Evolutionary conservation across 2,329 filamentous ascomycete species (phyloP).

Genomic region (Xylariaceae sp.): DNA sequence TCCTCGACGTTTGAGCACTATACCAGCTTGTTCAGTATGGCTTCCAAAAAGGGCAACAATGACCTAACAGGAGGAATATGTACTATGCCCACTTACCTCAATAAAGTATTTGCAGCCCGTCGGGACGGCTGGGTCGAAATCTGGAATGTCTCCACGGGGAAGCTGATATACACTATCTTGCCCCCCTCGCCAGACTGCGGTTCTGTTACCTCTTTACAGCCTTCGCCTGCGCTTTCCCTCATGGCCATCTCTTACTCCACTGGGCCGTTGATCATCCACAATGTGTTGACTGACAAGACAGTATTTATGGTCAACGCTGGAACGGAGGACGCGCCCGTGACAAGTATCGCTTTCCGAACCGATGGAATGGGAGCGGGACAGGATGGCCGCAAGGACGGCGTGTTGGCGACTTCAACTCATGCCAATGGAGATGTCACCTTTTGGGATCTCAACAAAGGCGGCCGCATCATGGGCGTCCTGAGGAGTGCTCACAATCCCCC

Average conservation of each 20-base stretch:
- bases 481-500: slow-evolving; percentile 84
- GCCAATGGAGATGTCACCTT: slow-evolving; percentile 85
- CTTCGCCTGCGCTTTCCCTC: slow-evolving; percentile 77
- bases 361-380: slow-evolving; percentile 85
- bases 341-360: slow-evolving; percentile 83
- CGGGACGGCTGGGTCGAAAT: slow-evolving; percentile 89
- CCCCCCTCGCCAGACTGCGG: slow-evolving; percentile 70
- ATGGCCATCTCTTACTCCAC: slow-evolving; percentile 83
- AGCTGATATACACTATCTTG: slow-evolving; percentile 84
- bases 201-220: slow-evolving; percentile 80
- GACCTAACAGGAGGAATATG: slow-evolving; percentile 74
- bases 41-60: slow-evolving; percentile 54
- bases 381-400: slow-evolving; percentile 78
- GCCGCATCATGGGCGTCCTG: slow-evolving; percentile 79
- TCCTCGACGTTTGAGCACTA: slow-evolving; percentile 80
- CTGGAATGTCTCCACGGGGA: slow-evolving; percentile 92
- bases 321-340: slow-evolving; percentile 62
- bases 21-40: slow-evolving; percentile 68
- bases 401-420: slow-evolving; percentile 86
- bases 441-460: slow-evolving; percentile 91
- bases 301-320: slow-evolving; percentile 67
- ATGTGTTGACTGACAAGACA: slow-evolving; percentile 73
- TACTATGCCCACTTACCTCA: slow-evolving; percentile 91
- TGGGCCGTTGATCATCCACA: slow-evolving; percentile 74
- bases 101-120: slow-evolving; percentile 89